Conservation (phyloP, 2,329 filamentous ascomycete genomes). For the Lasiodiplodia citricola region DNA sequence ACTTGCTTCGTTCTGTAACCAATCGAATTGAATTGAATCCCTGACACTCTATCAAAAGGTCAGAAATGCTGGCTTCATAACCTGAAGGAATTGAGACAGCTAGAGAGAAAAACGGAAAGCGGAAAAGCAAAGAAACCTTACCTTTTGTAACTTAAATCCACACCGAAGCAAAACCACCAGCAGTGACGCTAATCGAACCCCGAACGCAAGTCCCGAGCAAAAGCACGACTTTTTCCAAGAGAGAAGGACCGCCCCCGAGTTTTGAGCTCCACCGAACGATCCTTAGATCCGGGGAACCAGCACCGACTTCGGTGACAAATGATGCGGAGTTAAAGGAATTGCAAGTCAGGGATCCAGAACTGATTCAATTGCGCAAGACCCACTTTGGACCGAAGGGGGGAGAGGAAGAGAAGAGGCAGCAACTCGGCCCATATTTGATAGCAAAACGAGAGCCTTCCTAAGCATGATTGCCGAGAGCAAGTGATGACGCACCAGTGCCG, state of each 20-base stretch:
- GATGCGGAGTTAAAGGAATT: background rate
- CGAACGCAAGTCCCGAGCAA: background rate
- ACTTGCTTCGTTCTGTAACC: background rate
- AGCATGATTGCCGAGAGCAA: background rate
- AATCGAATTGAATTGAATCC: background rate
- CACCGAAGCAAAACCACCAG: background rate
- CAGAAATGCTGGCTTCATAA: background rate
- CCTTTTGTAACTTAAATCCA: background rate
- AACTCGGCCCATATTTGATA: conserved; percentile 14
- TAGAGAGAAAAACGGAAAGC: background rate
- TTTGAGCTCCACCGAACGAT: background rate
- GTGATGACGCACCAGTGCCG: conserved; percentile 9
- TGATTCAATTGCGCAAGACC: background rate
- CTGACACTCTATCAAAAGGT: background rate
- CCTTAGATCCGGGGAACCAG: background rate
- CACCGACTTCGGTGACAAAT: conserved; percentile 4
- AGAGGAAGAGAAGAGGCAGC: background rate
- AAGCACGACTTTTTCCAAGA: background rate
- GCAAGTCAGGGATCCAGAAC: background rate
- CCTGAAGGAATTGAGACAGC: background rate
- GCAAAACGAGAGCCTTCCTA: background rate
- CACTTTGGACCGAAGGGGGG: background rate
- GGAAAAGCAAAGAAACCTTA: background rate
- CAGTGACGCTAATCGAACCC: background rate
- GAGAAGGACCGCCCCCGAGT: background rate